phyloP scores from a whole-genome alignment of 2,329 filamentous ascomycete genomes.

The Cladosporium colombiae region DNA sequence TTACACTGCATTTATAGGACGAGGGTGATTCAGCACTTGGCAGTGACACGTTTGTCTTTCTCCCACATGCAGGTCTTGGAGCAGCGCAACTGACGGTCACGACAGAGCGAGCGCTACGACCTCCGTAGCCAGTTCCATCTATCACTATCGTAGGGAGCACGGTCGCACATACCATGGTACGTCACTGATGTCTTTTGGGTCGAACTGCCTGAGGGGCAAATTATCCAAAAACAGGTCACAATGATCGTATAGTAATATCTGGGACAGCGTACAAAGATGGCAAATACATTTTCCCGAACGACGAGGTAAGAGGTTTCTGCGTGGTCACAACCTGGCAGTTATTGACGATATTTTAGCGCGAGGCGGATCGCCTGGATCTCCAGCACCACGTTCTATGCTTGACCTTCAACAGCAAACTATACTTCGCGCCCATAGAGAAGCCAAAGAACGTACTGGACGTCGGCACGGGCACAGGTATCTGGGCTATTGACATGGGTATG shows the following conservation, averaged over 20 bases:
- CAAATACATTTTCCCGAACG: slow-evolving; percentile 45
- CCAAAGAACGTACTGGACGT: slow-evolving; percentile 51
- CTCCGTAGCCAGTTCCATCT: slow-evolving; percentile 39
- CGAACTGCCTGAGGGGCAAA: background rate
- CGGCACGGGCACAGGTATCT: slow-evolving; percentile 57
- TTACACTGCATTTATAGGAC: slow-evolving; percentile 25
- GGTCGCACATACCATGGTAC: slow-evolving; percentile 41
- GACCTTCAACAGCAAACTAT: slow-evolving; percentile 47
- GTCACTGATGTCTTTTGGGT: background rate
- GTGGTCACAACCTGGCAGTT: background rate
- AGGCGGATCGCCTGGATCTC: slow-evolving; percentile 41
- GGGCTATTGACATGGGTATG: slow-evolving; percentile 57
- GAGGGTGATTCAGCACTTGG: slow-evolving; percentile 40
- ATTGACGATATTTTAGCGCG: slow-evolving; percentile 30
- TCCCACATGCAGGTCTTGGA: background rate
- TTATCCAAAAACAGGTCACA: background rate
- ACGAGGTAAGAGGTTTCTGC: slow-evolving; percentile 33
- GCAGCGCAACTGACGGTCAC: slow-evolving; percentile 18
- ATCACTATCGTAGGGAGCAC: slow-evolving; percentile 40
- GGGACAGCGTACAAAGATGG: slow-evolving; percentile 41
- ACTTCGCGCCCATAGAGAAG: slow-evolving; percentile 47
- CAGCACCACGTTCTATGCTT: slow-evolving; percentile 52
- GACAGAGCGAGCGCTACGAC: slow-evolving; percentile 38
- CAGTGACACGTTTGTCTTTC: slow-evolving; percentile 35
- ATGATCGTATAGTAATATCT: background rate